phyloP scores from a whole-genome alignment of 768 basidiomycete species.

The Mycena vulgaris region DNA sequence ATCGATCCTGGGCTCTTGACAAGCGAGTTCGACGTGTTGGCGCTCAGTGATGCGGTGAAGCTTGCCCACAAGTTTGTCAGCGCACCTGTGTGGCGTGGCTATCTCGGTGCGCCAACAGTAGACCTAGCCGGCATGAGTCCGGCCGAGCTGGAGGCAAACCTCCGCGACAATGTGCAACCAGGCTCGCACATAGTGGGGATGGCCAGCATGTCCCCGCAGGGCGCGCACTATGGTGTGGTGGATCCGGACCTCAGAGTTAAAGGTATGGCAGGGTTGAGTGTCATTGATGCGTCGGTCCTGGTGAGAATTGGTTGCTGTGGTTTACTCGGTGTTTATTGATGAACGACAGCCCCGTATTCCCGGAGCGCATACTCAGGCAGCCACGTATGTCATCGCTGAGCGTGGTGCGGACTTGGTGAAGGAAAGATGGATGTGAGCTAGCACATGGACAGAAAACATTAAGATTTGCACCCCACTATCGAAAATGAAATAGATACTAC shows the following conservation, averaged over 20 bases:
- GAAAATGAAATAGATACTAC: too few species aligned
- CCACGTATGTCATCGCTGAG: too few species aligned
- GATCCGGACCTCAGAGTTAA: conserved; percentile 18
- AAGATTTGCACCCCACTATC: too few species aligned
- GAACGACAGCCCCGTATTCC: too few species aligned
- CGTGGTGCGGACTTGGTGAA: too few species aligned
- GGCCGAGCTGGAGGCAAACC: not conserved
- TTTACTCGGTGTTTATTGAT: too few species aligned
- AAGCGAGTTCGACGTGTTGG: conserved; percentile 1
- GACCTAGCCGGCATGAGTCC: conserved; percentile 1
- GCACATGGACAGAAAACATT: too few species aligned
- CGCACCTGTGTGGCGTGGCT: conserved; percentile 8
- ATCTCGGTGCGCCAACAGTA: not conserved
- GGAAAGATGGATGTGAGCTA: too few species aligned
- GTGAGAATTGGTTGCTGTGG: not conserved
- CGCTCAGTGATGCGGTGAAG: not conserved
- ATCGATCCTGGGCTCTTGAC: not conserved
- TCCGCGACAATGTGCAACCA: not conserved
- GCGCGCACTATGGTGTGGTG: conserved; percentile 11
- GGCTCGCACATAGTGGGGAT: conserved; percentile 15
- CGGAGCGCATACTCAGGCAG: too few species aligned
- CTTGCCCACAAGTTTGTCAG: conserved; percentile 7
- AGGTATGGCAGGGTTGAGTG: conserved; percentile 4
- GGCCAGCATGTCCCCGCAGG: conserved; percentile 1
- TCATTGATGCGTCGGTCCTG: conserved; percentile 10